Evolutionary conservation across 495 filamentous ascomycete genomes (phyloP).

Genomic region (Pseudevernia furfuracea): DNA sequence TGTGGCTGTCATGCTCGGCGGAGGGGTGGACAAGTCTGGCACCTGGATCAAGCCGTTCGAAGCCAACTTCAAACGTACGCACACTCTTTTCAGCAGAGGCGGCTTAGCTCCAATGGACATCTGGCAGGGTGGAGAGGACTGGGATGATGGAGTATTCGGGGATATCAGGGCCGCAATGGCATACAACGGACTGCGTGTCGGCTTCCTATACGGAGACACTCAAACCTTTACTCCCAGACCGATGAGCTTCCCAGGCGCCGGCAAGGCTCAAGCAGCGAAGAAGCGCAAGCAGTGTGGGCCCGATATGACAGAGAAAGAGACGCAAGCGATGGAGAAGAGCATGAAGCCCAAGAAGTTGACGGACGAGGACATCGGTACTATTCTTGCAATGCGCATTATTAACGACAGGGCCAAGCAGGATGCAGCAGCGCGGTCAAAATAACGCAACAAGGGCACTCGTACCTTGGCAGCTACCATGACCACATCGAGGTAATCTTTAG

Average conservation of each 20-base stretch:
- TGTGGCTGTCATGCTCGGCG: not conserved
- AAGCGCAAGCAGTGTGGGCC: slow-evolving; percentile 7
- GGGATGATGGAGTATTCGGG: slow-evolving; percentile 9
- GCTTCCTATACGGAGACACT: slow-evolving; percentile 1
- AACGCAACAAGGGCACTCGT: not conserved
- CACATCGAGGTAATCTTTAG: not conserved
- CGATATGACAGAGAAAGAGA: slow-evolving; percentile 9
- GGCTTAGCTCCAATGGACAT: slow-evolving; percentile 17
- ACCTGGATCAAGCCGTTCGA: not conserved
- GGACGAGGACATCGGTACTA: slow-evolving; percentile 2
- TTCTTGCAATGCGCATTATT: not conserved
- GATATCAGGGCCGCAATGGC: slow-evolving; percentile 18
- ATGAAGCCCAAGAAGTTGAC: slow-evolving; percentile 4
- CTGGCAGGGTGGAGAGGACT: slow-evolving; percentile 6
- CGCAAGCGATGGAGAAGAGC: slow-evolving; percentile 2
- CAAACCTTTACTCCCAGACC: not conserved
- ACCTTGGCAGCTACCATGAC: not conserved
- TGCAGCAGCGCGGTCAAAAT: not conserved
- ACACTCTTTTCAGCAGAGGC: slow-evolving; percentile 11
- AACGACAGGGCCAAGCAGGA: not conserved
- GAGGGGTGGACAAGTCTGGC: slow-evolving; percentile 5
- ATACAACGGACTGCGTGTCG: slow-evolving; percentile 10
- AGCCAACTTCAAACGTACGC: slow-evolving; percentile 10
- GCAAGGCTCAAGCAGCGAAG: not conserved
- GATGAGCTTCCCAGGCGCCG: not conserved